Evolutionary conservation across 495 filamentous ascomycete species (phyloP), one percentile per base, ranked within the genome.

Genomic region (Talaromyces trachyspermus): DNA sequence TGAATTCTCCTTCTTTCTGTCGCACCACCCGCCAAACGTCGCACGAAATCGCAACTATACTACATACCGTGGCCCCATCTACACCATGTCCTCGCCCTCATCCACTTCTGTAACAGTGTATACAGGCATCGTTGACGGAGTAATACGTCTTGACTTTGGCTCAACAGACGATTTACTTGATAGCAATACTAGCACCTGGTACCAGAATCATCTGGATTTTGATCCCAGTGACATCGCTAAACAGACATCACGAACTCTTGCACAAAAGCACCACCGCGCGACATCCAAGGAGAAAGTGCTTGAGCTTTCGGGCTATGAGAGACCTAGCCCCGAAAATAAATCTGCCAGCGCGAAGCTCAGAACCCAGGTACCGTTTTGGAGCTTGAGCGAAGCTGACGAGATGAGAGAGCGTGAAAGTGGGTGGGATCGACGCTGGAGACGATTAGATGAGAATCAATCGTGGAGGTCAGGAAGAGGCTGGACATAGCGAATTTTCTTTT

Each of bases 21-120:
- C 64, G 17, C 36, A 61, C 22, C 51, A 49, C 18, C 47, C 25
- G 12, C 49, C 23, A 33, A 47, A 14, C 41, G 49, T 24, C 9
- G 19, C 23, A 25, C 29, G 25, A 6, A 39, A 23, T 55, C 42
- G 49, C 39, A 52, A 48, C 32, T 20, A 30, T 23, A 47, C 39
- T 5, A 48, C 59, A 35, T 69, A 72, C 55, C 61, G 59, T 40
- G 70, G 61, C n/a, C 68, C 77, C 5, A 70, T 84, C 36, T 84
- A 84, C 50, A 69, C 70, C 36, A 70, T 84, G 56, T 78, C 76
- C 10, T 69, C 72, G 3, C 77, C 80, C 0, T 81, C 79, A 2
- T 54, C 70, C 1, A 62, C 57, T 23, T 81, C 77, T 1, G 69
- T 77, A 15, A 74, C 69, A 12, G 55, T 83, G n/a, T 84, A 77